Evolutionary conservation across 1,284 basidiomycete genomes (phyloP), one percentile per base, ranked within the genome.

Genomic region (Sanghuangporus weigelae): DNA sequence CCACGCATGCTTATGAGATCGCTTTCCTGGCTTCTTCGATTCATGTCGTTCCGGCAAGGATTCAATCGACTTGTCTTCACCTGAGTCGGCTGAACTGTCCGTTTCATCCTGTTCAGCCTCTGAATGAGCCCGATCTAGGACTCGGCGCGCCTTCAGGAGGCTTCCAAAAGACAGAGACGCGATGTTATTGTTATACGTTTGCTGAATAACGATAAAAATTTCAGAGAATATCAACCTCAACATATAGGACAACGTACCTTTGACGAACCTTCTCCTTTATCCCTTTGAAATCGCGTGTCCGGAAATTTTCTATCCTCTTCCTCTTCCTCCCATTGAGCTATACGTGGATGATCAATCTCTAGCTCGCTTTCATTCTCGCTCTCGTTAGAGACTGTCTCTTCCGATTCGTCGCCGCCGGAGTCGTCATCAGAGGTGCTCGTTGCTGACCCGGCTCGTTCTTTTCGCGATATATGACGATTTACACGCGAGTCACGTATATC

Each of bases 1-100:
- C 69, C 75, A 96, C 90, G 96, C 95, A 77, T 97, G 91, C 73
- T 98, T 98, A 73, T 85, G 86, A 3, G 83, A 75, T 53, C 96
- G 81, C 73, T 90, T 91, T 23, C 79, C 72, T 6, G 83, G 42
- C 73, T 72, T 67, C 77, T 77, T 59, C 14, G n/a, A 7, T 21
- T 59, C 44, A 10, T n/a, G 35, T 6, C 26, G 19, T 12, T 21
- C 56, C 16, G 8, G 56, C n/a, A 14, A 19, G 74, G 68, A 16
- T 73, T 72, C 61, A 73, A 42, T 62, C 62, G 38, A 10, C 36
- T 2, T 12, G 42, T 35, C n/a, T 58, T 42, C 35, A 38, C 12
- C 44, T 21, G 44, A 46, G 6, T 72, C 72, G 14, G 77, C 76
- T 4, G 71, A 71, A 72, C 72, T 5, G 16, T 76, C 77, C 12